phyloP scores from a whole-genome alignment of 331 rosid genomes.

The Quercus tomentella region DNA sequence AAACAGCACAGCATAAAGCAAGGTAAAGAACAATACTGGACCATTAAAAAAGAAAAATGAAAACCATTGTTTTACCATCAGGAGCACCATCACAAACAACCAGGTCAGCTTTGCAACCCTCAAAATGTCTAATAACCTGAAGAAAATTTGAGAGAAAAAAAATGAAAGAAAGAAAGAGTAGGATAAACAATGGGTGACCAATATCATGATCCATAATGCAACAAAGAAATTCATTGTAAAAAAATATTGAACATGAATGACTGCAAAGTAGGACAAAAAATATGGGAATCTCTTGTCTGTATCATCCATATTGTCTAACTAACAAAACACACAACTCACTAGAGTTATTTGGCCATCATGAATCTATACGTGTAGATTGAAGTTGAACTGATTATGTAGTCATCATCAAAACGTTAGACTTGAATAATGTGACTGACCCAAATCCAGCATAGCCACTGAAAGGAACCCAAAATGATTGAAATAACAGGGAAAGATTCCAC shows the following conservation, averaged over 20 bases:
- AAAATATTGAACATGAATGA: not conserved
- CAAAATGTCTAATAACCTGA: conserved; percentile 95
- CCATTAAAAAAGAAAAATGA: not conserved
- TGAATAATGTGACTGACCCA: not conserved
- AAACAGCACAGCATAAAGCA: conserved; percentile 8
- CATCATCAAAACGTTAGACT: not conserved
- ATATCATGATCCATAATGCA: not conserved
- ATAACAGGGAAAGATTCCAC: not conserved
- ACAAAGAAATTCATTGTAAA: not conserved
- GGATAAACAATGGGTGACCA: not conserved
- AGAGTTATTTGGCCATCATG: not conserved
- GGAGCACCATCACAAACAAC: conserved; percentile 99
- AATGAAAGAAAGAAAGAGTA: not conserved
- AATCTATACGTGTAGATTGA: conserved; percentile 4
- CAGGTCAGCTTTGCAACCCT: conserved; percentile 97
- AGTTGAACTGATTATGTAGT: not conserved
- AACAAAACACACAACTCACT: not conserved
- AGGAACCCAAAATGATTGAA: not conserved
- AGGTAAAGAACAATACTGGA: not conserved
- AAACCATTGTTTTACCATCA: conserved; percentile 54
- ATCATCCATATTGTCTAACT: not conserved
- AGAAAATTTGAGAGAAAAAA: conserved; percentile 7
- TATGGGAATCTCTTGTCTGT: not conserved
- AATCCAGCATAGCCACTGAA: not conserved
- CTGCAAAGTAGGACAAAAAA: not conserved